Evolutionary conservation across 2,329 filamentous ascomycete genomes (phyloP).

Genomic region (Nemania serpens): DNA sequence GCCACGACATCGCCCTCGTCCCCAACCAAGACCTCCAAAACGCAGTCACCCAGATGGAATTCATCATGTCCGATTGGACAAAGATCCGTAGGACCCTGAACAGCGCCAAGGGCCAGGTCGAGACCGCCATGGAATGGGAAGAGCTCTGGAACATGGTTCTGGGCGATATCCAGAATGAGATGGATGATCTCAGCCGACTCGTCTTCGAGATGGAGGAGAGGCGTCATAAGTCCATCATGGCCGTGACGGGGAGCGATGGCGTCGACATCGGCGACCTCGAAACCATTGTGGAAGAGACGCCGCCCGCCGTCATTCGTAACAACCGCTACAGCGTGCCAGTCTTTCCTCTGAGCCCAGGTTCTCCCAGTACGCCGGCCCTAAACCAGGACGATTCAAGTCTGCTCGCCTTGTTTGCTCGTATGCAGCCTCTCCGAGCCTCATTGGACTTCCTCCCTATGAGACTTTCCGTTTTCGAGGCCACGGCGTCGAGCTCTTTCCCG

Average conservation of each 20-base stretch:
- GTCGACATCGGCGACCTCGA: conserved; percentile 87
- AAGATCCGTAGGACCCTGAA: conserved; percentile 78
- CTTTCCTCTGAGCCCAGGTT: conserved; percentile 66
- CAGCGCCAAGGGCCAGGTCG: conserved; percentile 85
- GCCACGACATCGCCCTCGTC: conserved; percentile 75
- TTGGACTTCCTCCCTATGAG: conserved; percentile 96
- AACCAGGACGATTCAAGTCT: conserved; percentile 85
- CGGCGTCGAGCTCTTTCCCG: conserved; percentile 80
- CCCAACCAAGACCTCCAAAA: conserved; percentile 71
- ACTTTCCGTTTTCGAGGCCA: conserved; percentile 79
- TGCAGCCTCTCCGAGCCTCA: conserved; percentile 91
- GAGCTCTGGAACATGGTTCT: conserved; percentile 94
- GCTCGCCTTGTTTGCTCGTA: conserved; percentile 87
- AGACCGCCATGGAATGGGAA: conserved; percentile 98
- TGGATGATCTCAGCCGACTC: conserved; percentile 74
- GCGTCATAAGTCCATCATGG: conserved; percentile 77
- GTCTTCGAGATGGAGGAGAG: conserved; percentile 99
- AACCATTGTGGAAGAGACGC: conserved; percentile 89
- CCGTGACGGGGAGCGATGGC: conserved; percentile 63
- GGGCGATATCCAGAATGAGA: conserved; percentile 89
- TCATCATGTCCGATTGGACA: conserved; percentile 81
- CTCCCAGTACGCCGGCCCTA: conserved; percentile 60
- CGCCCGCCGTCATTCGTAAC: conserved; percentile 60
- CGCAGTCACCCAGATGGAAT: conserved; percentile 88
- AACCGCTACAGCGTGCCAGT: conserved; percentile 71